A percentile compares a stretch with the other conserved stretches of the same genome.
These are phyloP conservation scores for Leccinum fallax DNA, from an alignment of 1,284 basidiomycete genomes.

Conservation along the genomic window DNA sequence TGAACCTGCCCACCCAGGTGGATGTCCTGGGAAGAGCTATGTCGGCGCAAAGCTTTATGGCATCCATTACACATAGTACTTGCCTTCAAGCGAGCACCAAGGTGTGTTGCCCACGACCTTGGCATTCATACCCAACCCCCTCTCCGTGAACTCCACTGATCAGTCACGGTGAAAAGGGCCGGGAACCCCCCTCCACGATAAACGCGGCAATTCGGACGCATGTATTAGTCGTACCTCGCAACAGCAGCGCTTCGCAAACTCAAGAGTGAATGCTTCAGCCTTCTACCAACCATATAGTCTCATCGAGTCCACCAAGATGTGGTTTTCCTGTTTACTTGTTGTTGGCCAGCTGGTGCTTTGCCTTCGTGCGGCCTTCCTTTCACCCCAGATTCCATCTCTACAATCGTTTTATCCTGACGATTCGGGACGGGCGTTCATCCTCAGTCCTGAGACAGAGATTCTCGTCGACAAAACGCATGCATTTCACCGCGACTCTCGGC, in stretches of 20 bases:
- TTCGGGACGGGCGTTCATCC: constrained; percentile 13
- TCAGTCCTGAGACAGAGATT: constrained; percentile 23
- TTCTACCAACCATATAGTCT: not conserved
- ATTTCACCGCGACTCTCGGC: not conserved
- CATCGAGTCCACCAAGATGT: constrained; percentile 6
- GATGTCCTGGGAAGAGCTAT: too few relatives aligned
- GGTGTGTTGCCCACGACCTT: too few relatives aligned
- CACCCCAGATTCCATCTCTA: constrained; percentile 33
- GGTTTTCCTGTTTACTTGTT: not conserved
- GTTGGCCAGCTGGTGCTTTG: not conserved
- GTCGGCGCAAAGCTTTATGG: too few relatives aligned
- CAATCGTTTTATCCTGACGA: constrained; percentile 20
- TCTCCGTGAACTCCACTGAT: too few relatives aligned
- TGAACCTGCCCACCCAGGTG: too few relatives aligned
- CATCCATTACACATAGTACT: too few relatives aligned
- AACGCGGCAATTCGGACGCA: not conserved
- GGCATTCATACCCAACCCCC: too few relatives aligned
- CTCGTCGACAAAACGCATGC: constrained; percentile 23
- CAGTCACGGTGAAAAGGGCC: too few relatives aligned
- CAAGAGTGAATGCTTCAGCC: not conserved
- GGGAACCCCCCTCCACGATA: not conserved
- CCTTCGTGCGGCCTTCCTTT: constrained; percentile 6
- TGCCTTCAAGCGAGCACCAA: too few relatives aligned
- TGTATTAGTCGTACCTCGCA: not conserved
- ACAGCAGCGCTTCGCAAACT: too few relatives aligned